Evolutionary conservation across 768 basidiomycete genomes (phyloP).

Genomic region (Rhizopogon vulgaris): DNA sequence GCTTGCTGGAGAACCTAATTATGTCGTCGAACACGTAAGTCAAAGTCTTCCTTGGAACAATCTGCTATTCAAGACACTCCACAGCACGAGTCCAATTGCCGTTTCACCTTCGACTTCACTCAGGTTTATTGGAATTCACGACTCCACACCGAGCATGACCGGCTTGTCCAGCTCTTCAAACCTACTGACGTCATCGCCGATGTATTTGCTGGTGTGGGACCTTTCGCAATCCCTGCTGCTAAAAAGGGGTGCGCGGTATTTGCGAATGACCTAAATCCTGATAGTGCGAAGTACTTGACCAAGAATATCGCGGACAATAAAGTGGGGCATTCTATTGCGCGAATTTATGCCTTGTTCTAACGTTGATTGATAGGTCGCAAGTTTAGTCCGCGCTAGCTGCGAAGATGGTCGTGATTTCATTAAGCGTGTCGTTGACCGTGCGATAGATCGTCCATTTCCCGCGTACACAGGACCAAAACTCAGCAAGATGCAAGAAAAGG

Average conservation of each 20-base stretch:
- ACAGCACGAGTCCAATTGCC: constrained; percentile 80
- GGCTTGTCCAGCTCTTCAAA: constrained; percentile 69
- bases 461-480: constrained; percentile 41
- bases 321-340: constrained; percentile 36
- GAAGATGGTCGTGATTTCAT: constrained; percentile 90
- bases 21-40: constrained; percentile 75
- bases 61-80: background rate
- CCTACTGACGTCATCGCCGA: constrained; percentile 82
- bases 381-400: constrained; percentile 65
- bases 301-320: constrained; percentile 73
- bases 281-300: constrained; percentile 69
- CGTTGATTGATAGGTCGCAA: constrained; percentile 41
- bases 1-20: constrained; percentile 85
- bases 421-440: constrained; percentile 42
- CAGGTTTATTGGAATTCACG: constrained; percentile 99
- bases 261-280: constrained; percentile 93
- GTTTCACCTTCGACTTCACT: constrained; percentile 90
- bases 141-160: constrained; percentile 84
- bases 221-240: constrained; percentile 90
- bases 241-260: constrained; percentile 86
- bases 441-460: constrained; percentile 64
- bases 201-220: constrained; percentile 96
- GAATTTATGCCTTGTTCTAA: constrained; percentile 1
- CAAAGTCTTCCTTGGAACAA: background rate
- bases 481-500: constrained; percentile 32